phyloP scores from a whole-genome alignment of 2,329 filamentous ascomycete genomes.

The Penicillium italicum region DNA sequence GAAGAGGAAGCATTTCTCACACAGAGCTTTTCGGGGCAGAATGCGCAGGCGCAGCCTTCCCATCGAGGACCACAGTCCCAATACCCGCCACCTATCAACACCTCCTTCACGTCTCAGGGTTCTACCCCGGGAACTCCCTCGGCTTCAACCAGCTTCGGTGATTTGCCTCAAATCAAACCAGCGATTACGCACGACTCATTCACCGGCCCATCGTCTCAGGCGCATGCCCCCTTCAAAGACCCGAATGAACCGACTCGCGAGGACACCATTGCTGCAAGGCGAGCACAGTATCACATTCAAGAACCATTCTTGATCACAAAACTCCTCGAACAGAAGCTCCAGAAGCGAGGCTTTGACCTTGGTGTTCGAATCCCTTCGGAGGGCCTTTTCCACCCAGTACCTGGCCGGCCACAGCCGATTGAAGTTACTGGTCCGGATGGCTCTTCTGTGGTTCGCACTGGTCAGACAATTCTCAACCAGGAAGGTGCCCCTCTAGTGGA shows the following conservation, averaged over 20 bases:
- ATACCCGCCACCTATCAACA: conserved; percentile 50
- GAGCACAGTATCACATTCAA: conserved; percentile 66
- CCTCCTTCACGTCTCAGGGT: conserved; percentile 40
- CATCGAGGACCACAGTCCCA: conserved; percentile 41
- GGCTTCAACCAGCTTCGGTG: conserved; percentile 49
- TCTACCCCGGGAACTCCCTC: conserved; percentile 43
- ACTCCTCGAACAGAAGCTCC: conserved; percentile 52
- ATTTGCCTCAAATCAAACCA: conserved; percentile 50
- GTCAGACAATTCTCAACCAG: conserved; percentile 70
- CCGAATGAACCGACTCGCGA: conserved; percentile 60
- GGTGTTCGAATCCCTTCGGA: conserved; percentile 59
- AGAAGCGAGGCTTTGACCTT: conserved; percentile 56
- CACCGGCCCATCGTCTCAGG: conserved; percentile 64
- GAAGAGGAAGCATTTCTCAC: conserved; percentile 82
- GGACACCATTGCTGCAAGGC: conserved; percentile 60
- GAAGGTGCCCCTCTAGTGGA: conserved; percentile 67
- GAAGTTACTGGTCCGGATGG: conserved; percentile 60
- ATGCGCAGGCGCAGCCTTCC: conserved; percentile 33
- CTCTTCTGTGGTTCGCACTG: conserved; percentile 59
- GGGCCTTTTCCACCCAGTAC: conserved; percentile 48
- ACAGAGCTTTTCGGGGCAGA: conserved; percentile 48
- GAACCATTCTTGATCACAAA: conserved; percentile 70
- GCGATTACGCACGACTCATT: conserved; percentile 57
- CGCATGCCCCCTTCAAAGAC: conserved; percentile 61
- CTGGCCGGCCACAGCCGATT: conserved; percentile 43